These are phyloP conservation scores for Talaromyces wortmannii DNA, from an alignment of 495 filamentous ascomycete species.

Conservation along the genomic window DNA sequence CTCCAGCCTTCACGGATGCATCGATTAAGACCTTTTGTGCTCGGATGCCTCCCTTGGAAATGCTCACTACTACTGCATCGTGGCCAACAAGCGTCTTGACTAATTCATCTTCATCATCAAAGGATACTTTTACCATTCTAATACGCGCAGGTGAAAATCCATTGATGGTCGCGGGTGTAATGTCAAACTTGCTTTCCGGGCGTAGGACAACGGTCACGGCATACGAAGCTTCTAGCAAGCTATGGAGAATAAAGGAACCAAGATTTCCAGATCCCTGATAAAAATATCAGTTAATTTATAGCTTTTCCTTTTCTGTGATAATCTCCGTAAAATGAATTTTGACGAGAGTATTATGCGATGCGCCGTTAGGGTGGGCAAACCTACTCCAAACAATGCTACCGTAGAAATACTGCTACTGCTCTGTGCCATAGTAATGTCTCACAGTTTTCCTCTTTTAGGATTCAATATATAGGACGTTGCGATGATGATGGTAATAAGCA, in stretches of 20 bases:
- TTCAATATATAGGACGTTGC: not conserved
- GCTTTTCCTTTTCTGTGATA: too few species aligned
- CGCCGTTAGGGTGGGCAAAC: not conserved
- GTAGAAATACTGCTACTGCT: not conserved
- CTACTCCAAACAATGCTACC: not conserved
- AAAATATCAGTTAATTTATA: not conserved
- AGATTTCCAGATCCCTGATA: not conserved
- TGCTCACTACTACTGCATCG: not conserved
- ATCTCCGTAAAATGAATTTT: too few species aligned
- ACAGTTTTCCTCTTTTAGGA: not conserved
- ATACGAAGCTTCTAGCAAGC: not conserved
- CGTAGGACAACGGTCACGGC: not conserved
- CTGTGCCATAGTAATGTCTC: not conserved
- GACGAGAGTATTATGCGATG: too few species aligned
- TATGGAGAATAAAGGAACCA: not conserved
- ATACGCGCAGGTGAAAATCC: not conserved
- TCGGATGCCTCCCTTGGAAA: not conserved
- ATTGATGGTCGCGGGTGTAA: not conserved
- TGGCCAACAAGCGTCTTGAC: not conserved
- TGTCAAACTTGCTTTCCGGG: not conserved
- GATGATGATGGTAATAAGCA: not conserved
- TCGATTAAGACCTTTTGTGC: conserved; percentile 37
- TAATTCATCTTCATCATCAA: not conserved
- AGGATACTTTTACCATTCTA: not conserved
- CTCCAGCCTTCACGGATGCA: conserved; percentile 50